Evolutionary conservation across 768 basidiomycete genomes (phyloP).

Genomic region (Auriscalpium microsporum): DNA sequence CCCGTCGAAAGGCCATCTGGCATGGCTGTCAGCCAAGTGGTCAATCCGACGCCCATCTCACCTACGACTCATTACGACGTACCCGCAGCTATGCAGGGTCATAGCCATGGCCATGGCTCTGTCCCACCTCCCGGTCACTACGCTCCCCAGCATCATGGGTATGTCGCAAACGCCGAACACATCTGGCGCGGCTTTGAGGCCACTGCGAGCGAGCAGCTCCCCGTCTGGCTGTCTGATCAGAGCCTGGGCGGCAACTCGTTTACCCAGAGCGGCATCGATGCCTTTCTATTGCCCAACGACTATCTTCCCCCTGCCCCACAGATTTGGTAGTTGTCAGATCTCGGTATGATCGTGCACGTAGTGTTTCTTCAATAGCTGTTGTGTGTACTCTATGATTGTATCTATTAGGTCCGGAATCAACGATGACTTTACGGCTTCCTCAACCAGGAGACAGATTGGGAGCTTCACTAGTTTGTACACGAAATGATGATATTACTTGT

Average conservation of each 20-base stretch:
- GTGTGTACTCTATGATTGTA: slow-evolving; percentile 3
- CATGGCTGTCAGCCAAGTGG: slow-evolving; percentile 15
- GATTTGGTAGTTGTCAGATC: slow-evolving; percentile 47
- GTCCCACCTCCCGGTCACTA: slow-evolving; percentile 10
- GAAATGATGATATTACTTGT: too few species aligned
- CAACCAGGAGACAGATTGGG: too few species aligned
- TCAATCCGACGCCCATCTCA: slow-evolving; percentile 14
- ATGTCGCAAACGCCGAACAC: slow-evolving; percentile 41
- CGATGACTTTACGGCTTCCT: too few species aligned
- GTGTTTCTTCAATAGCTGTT: neutral
- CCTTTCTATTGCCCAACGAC: slow-evolving; percentile 70
- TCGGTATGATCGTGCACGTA: neutral
- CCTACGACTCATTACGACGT: slow-evolving; percentile 8
- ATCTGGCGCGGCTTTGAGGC: slow-evolving; percentile 73
- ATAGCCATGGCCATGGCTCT: slow-evolving; percentile 6
- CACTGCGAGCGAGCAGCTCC: slow-evolving; percentile 65
- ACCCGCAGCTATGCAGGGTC: slow-evolving; percentile 2
- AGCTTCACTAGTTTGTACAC: too few species aligned
- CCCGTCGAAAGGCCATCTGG: slow-evolving; percentile 16
- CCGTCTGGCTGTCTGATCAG: slow-evolving; percentile 83
- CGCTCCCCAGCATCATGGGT: slow-evolving; percentile 3
- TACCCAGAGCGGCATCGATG: slow-evolving; percentile 77
- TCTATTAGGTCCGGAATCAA: neutral
- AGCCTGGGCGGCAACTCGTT: slow-evolving; percentile 69
- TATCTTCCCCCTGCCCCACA: slow-evolving; percentile 64